Evolutionary conservation across 306 rosid genomes (phyloP).

Genomic region (Benincasa hispida): DNA sequence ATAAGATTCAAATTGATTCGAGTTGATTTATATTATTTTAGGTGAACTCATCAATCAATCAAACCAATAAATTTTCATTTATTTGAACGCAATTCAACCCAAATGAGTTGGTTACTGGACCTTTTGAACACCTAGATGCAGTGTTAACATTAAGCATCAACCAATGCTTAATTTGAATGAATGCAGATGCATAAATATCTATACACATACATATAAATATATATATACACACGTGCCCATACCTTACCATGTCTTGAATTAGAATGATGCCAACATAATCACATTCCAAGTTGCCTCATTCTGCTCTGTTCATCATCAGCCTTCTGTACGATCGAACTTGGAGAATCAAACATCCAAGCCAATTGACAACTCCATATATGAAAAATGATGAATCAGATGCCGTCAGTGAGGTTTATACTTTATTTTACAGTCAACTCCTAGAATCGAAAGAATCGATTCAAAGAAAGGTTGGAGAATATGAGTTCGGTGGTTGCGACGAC

Average conservation of each 20-base stretch:
- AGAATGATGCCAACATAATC: not conserved
- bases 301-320: not conserved
- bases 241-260: not conserved
- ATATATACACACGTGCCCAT: not conserved
- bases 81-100: no score
- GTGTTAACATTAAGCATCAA: not conserved
- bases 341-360: not conserved
- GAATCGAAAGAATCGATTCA: not conserved
- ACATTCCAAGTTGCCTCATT: not conserved
- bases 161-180: not conserved
- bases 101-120: no score
- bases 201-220: not conserved
- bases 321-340: not conserved
- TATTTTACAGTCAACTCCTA: not conserved
- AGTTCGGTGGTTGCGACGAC: not conserved
- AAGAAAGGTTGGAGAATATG: not conserved
- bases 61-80: no score
- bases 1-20: no score
- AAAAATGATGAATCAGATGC: not conserved
- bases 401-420: not conserved
- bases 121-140: no score
- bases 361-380: not conserved
- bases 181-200: not conserved
- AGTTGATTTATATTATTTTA: no score
- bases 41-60: no score